Evolutionary conservation across 352 stramenopile genomes (phyloP), one percentile per base, ranked within the genome.

Genomic region (Aphanomyces invadans): DNA sequence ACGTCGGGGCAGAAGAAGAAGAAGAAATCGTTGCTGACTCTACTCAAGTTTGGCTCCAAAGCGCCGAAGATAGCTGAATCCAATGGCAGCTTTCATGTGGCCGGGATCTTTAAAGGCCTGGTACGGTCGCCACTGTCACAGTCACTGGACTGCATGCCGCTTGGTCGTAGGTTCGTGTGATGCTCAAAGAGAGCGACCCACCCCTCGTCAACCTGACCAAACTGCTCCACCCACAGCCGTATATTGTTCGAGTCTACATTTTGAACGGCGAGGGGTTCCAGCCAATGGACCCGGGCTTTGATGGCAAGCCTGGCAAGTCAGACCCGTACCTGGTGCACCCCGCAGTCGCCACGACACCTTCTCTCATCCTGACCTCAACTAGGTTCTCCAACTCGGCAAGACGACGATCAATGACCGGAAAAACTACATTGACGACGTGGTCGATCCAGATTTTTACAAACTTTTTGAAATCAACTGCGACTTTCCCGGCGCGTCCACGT

Each of bases 361-460:
- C 9, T 45, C 46, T 10, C 1, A 31, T 23, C n/a, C 46, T 21
- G n/a, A 54, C n/a, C 7, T 23, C 46, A 2, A 7, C 5, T 57
- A 57, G 49, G 49, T 79, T 5, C 69, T 97, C 31, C 89, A 73
- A 28, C 74, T 97, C 3, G 90, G 90, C 7, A 89, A 95, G 54
- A 69, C 90, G 26, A 92, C 85, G 54, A 71, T 96, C 19, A 85
- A 88, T 57, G 90, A 97, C 61, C 79, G 84, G 48, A 92, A 96
- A 59, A 97, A 97, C 72, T 95, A 89, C 70, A 84, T 96, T 28
- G 73, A 95, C 38, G 86, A 96, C 56, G 84, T 86, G 5, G 90
- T 81, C 0, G 81, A 95, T 36, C 86, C 87, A 0, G 82, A 97
- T 68, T 95, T 98, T 48, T 97, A 97, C 83, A 96, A 95, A 72